Base-by-base conservation (phyloP, 495 filamentous ascomycete genomes). In the Cercophora sp. region DNA sequence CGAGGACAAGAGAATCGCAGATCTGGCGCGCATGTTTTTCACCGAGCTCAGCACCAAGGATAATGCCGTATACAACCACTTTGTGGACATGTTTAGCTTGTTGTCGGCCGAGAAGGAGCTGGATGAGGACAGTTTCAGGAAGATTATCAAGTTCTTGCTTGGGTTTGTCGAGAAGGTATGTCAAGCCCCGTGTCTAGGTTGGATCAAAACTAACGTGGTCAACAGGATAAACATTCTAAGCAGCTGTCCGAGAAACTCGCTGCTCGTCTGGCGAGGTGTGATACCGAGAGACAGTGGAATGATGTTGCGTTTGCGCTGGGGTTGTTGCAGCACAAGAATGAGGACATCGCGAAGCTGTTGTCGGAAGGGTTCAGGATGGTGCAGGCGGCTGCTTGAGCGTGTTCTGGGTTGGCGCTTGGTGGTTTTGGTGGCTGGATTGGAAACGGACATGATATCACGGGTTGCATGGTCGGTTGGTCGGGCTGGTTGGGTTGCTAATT, bases 51-150 rank as follows among this genome's bases (percentile, higher is more conserved):
- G 88, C 26, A 95, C 89, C 42, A 99, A 99, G 71, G 94, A 99
- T 66, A 97, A 99, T 65, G 94, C 94, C 0, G 90, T 99, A 3
- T 99, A 99, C 62, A 99, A 99, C 61, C 92, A 99, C 69, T 99
- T 97, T 65, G 89, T 97, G 9, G 94, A 99, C 61, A 99, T 99
- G 89, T 99, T 99, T 70, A 91, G 87, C 59, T 62, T 97, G 61
- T 68, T 99, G 40, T 90, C 87, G 37, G 87, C 89, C 0, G 91
- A 94, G 58, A 78, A 78, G 39, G 81, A 79, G 26, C 73, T 99
- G 52, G 86, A 92, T 40, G 91, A 96, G 66, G 86, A 91, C 50
- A 79, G 85, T 8, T 80, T 99, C 54, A 82, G 79, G 60, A 78
- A 87, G 58, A 93, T 99, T 46, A 74, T 97, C 36, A 89, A 90